Conservation (phyloP, 2,329 filamentous ascomycete genomes). For the Orbilia brochopaga region DNA sequence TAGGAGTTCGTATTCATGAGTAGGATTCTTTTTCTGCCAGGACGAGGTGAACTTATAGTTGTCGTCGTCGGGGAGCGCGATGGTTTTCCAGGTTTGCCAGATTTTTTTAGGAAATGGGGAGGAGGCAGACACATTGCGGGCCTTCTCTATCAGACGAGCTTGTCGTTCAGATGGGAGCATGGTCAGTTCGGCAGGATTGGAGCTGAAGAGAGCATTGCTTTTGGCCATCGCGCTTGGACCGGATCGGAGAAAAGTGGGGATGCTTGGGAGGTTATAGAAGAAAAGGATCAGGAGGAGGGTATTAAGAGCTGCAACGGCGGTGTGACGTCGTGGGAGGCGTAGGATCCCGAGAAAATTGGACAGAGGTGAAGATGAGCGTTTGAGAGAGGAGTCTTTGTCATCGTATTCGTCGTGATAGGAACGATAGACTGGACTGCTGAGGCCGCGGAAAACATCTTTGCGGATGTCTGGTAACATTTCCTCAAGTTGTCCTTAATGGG, state of each 20-base stretch:
- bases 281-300: constrained; percentile 18
- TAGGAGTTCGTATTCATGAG: constrained; percentile 36
- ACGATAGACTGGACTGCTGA: constrained; percentile 33
- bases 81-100: constrained; percentile 47
- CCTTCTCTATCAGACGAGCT: constrained; percentile 5
- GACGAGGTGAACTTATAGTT: constrained; percentile 20
- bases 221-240: background rate
- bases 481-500: too few species aligned
- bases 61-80: constrained; percentile 25
- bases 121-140: constrained; percentile 15
- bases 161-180: background rate
- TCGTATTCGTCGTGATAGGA: background rate
- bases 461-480: constrained; percentile 14
- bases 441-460: constrained; percentile 36
- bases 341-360: constrained; percentile 2
- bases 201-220: background rate
- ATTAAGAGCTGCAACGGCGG: constrained; percentile 21
- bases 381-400: background rate
- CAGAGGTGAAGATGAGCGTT: background rate
- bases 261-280: constrained; percentile 17
- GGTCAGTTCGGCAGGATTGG: background rate
- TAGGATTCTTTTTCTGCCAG: constrained; percentile 24
- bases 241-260: constrained; percentile 1
- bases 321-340: constrained; percentile 27
- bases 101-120: constrained; percentile 35